Conservation (phyloP, 352 stramenopile genomes). For the Globisporangium polare region DNA sequence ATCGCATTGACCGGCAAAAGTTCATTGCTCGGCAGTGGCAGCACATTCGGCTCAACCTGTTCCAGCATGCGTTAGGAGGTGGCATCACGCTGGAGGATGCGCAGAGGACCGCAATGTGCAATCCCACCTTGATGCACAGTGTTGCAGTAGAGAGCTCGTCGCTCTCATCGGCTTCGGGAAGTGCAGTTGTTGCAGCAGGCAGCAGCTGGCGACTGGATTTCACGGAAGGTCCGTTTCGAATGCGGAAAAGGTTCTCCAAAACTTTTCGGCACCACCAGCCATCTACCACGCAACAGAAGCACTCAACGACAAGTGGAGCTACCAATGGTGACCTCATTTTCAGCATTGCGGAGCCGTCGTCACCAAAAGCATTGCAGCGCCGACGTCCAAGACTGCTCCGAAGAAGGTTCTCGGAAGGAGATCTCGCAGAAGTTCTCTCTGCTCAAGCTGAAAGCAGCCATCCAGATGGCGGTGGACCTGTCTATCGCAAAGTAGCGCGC, state of each 20-base stretch:
- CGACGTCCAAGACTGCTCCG: not conserved
- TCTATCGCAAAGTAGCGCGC: not conserved
- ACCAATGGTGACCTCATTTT: not conserved
- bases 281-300: not conserved
- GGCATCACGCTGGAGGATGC: conserved; percentile 7
- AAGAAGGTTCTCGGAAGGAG: conserved; percentile 12
- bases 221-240: conserved; percentile 61
- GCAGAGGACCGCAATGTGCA: conserved; percentile 1
- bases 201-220: conserved; percentile 44
- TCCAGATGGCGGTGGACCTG: not conserved
- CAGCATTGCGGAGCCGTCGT: no score
- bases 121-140: conserved; percentile 2
- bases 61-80: conserved; percentile 23
- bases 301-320: not conserved
- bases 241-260: conserved; percentile 50
- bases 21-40: conserved; percentile 57
- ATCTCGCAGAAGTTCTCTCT: not conserved
- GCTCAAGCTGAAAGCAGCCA: not conserved
- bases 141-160: not conserved
- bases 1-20: conserved; percentile 59
- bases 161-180: not conserved
- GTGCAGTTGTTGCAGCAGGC: not conserved
- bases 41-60: conserved; percentile 26
- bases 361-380: not conserved
- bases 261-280: not conserved